These are phyloP conservation scores for Emergomyces pasteurianus DNA, from an alignment of 2,329 filamentous ascomycete genomes.

Conservation along the genomic window DNA sequence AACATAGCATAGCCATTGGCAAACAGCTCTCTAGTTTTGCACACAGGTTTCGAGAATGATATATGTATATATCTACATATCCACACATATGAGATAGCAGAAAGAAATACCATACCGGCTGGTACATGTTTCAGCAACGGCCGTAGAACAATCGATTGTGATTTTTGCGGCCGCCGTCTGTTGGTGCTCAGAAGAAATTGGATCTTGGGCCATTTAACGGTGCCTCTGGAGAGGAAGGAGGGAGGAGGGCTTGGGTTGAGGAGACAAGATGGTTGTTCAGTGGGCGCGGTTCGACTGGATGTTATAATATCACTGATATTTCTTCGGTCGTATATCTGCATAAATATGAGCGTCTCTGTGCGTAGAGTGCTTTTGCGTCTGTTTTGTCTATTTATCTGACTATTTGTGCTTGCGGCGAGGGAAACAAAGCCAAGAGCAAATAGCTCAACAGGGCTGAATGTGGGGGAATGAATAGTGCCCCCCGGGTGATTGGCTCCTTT, in stretches of 20 bases:
- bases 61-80: neutral
- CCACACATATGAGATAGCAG: neutral
- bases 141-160: neutral
- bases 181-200: neutral
- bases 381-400: neutral
- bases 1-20: neutral
- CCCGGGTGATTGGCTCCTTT: neutral
- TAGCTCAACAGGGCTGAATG: conserved; percentile 3
- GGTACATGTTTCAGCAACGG: neutral
- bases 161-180: neutral
- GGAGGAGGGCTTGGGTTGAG: no score
- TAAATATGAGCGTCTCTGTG: neutral
- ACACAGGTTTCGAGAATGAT: neutral
- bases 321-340: neutral
- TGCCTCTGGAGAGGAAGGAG: neutral
- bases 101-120: neutral
- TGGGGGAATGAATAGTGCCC: neutral
- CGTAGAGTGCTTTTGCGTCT: neutral
- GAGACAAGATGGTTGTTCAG: neutral
- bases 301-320: neutral
- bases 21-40: neutral
- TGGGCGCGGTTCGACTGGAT: neutral
- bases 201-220: conserved; percentile 3
- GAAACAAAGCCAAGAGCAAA: neutral
- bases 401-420: neutral